These are phyloP conservation scores for Ogataea methylovora DNA, from an alignment of 805 yeast species.

Conservation along the genomic window DNA sequence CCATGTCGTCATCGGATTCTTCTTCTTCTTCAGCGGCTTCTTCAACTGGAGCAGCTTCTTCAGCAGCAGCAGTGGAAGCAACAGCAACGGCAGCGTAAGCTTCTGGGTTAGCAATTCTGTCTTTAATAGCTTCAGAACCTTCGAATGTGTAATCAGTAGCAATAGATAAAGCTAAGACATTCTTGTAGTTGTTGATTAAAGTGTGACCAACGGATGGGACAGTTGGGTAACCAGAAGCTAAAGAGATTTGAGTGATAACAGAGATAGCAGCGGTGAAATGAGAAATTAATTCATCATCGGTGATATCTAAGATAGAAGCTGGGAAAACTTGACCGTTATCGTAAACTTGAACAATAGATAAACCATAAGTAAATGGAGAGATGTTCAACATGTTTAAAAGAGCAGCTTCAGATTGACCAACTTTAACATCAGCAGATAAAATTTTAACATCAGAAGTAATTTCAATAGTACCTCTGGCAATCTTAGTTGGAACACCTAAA, in stretches of 20 bases:
- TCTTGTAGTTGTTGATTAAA: conserved; percentile 98
- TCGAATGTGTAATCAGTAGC: conserved; percentile 99
- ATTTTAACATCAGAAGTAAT: conserved; percentile 95
- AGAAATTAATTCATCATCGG: conserved; percentile 90
- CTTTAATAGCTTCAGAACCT: conserved; percentile 98
- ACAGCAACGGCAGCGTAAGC: conserved; percentile 99
- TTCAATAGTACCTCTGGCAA: conserved; percentile 99
- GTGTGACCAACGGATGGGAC: conserved; percentile 99
- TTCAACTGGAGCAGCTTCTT: conserved; percentile 43
- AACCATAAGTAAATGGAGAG: conserved; percentile 99
- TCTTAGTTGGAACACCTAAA: conserved; percentile 99
- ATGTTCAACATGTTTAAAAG: conserved; percentile 99
- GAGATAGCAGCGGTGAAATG: conserved; percentile 90
- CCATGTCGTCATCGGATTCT: conserved; percentile 49
- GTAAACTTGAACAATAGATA: conserved; percentile 94
- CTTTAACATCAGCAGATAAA: conserved; percentile 77
- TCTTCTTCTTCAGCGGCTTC: conserved; percentile 72
- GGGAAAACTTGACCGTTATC: conserved; percentile 99
- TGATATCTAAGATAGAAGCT: conserved; percentile 92
- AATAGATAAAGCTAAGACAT: conserved; percentile 93
- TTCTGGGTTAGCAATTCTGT: conserved; percentile 99
- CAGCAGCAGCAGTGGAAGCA: conserved; percentile 77
- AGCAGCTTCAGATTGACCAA: conserved; percentile 99
- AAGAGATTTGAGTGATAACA: conserved; percentile 91
- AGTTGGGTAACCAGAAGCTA: conserved; percentile 99